Percentiles rank a stretch among this genome's conserved stretches.
Conservation (phyloP, 306 rosid species). For the Acacia melanoxylon region DNA sequence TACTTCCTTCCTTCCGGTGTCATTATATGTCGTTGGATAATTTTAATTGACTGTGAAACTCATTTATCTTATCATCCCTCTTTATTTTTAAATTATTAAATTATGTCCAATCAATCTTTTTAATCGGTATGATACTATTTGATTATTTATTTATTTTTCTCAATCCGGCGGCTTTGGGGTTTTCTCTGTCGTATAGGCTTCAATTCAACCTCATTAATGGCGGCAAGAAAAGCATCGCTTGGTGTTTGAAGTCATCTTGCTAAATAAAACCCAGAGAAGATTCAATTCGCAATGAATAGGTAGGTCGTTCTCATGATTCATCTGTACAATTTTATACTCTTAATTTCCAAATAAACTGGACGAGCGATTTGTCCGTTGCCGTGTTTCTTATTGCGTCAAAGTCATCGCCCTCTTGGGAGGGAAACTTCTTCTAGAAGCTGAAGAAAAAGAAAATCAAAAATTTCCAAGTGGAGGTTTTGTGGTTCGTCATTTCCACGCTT, state of each 20-base stretch:
- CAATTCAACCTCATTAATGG: not conserved
- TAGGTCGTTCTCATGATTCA: not conserved
- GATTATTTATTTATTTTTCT: no score
- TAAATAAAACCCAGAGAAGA: not conserved
- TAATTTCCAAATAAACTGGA: not conserved
- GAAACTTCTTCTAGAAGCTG: not conserved
- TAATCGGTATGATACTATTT: no score
- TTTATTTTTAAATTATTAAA: no score
- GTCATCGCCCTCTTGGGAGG: not conserved
- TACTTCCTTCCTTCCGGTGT: no score
- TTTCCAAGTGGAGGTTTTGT: not conserved
- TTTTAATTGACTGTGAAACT: no score
- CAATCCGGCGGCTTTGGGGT: no score
- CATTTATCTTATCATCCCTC: no score
- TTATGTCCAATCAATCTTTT: no score
- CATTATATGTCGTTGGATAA: not conserved
- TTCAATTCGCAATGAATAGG: not conserved
- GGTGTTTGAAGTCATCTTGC: not conserved
- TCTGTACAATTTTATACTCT: not conserved
- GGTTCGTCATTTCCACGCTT: not conserved
- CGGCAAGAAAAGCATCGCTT: not conserved
- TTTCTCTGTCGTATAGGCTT: no score
- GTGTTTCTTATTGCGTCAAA: not conserved
- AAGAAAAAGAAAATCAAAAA: not conserved
- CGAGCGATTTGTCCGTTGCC: not conserved